phyloP scores from a whole-genome alignment of 768 basidiomycete species.

The Psilocybe sp. region DNA sequence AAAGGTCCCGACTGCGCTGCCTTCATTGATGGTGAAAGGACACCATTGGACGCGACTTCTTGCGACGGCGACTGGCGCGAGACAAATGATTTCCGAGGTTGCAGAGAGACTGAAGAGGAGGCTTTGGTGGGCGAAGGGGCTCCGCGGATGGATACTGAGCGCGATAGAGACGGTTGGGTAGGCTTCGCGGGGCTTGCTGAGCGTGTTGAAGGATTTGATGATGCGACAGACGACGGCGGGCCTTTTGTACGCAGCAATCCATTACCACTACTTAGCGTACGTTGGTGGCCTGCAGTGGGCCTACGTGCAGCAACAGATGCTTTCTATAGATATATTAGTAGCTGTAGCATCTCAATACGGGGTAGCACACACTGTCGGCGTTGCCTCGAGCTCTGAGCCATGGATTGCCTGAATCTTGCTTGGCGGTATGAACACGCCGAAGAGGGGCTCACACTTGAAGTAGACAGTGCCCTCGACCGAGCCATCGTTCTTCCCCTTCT shows the following conservation, averaged over 20 bases:
- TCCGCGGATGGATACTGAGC: constrained; percentile 25
- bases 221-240: constrained; percentile 38
- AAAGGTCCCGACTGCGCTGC: constrained; percentile 16
- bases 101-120: constrained; percentile 40
- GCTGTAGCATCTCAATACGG: neutral
- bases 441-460: constrained; percentile 70
- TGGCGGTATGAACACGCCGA: constrained; percentile 89
- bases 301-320: constrained; percentile 19
- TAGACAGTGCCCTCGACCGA: constrained; percentile 75
- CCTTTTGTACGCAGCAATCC: constrained; percentile 37
- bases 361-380: constrained; percentile 13
- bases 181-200: constrained; percentile 64
- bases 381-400: constrained; percentile 39
- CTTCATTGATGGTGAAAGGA: constrained; percentile 23
- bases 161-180: constrained; percentile 18
- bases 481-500: constrained; percentile 95
- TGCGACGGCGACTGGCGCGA: constrained; percentile 40
- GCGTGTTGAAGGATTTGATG: constrained; percentile 54
- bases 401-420: constrained; percentile 74
- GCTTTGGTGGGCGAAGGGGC: constrained; percentile 58
- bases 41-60: constrained; percentile 21
- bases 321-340: constrained; percentile 11
- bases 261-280: constrained; percentile 47
- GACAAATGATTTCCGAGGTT: constrained; percentile 48
- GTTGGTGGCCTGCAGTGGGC: constrained; percentile 46